Evolutionary conservation across 768 basidiomycete species (phyloP).

Genomic region (Suillus fuscotomentosus): DNA sequence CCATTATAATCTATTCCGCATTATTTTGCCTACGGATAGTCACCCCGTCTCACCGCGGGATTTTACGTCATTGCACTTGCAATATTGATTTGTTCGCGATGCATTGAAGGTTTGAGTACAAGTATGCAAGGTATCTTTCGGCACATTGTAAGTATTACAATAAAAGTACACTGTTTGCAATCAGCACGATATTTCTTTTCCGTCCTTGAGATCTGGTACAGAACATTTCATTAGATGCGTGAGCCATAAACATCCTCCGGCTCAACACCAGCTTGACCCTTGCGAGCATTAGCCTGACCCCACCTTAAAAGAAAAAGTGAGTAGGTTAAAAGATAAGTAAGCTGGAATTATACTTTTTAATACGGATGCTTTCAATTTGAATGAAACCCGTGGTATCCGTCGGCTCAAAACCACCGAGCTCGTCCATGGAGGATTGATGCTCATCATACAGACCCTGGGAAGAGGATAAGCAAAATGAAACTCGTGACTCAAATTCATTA

Average conservation of each 20-base stretch:
- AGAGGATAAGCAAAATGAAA: conserved; percentile 1
- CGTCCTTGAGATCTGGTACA: neutral
- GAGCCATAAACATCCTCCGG: conserved; percentile 42
- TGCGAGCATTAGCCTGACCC: conserved; percentile 81
- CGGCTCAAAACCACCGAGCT: conserved; percentile 96
- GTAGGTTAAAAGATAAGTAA: neutral
- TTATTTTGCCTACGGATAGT: too few relatives aligned
- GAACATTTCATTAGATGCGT: neutral
- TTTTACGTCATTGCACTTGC: too few relatives aligned
- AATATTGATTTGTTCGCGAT: too few relatives aligned
- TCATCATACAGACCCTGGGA: conserved; percentile 89
- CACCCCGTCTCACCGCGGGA: too few relatives aligned
- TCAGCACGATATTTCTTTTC: neutral
- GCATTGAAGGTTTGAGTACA: too few relatives aligned
- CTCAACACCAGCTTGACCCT: conserved; percentile 76
- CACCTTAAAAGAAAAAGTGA: conserved; percentile 46
- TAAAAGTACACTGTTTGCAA: neutral
- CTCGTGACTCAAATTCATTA: conserved; percentile 28
- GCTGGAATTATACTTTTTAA: conserved; percentile 75
- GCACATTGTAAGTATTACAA: too few relatives aligned
- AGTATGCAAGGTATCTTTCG: too few relatives aligned
- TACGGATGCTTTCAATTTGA: conserved; percentile 94
- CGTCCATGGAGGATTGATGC: conserved; percentile 96
- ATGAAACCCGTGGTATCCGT: conserved; percentile 86
- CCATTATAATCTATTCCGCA: too few relatives aligned